A percentile compares a stretch with the other conserved stretches of the same genome.
Conservation (phyloP, 768 basidiomycete genomes). For the Tricholoma bakamatsutake region DNA sequence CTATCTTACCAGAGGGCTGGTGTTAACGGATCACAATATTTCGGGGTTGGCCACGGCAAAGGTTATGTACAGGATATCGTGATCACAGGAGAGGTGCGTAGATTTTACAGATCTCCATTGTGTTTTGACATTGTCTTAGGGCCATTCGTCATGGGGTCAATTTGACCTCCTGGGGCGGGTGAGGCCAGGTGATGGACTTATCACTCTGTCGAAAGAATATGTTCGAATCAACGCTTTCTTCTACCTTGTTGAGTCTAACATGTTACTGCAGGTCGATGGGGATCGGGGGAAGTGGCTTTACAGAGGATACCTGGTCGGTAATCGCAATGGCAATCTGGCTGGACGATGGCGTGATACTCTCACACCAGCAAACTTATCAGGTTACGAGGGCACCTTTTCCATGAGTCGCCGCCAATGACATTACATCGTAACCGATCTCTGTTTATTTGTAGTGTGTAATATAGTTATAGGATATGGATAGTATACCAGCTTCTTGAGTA, state of each 20-base stretch:
- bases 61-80: slow-evolving; percentile 51
- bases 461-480: neutral
- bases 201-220: slow-evolving; percentile 83
- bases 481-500: neutral
- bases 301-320: slow-evolving; percentile 75
- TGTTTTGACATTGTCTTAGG: slow-evolving; percentile 34
- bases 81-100: slow-evolving; percentile 64
- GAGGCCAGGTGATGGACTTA: slow-evolving; percentile 74
- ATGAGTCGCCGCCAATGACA: slow-evolving; percentile 59
- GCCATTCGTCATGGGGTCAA: slow-evolving; percentile 89
- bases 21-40: neutral
- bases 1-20: slow-evolving; percentile 27
- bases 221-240: slow-evolving; percentile 33
- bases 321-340: slow-evolving; percentile 61
- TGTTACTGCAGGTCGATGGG: slow-evolving; percentile 46
- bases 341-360: slow-evolving; percentile 87
- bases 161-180: slow-evolving; percentile 77
- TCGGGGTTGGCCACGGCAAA: slow-evolving; percentile 14
- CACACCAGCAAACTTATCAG: slow-evolving; percentile 51
- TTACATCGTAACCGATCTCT: neutral
- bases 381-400: slow-evolving; percentile 85
- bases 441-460: neutral
- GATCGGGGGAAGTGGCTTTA: slow-evolving; percentile 84
- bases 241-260: slow-evolving; percentile 1
- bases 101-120: neutral